Evolutionary conservation across 179 eudicot genomes (phyloP).

Genomic region (Pouteria campechiana): DNA sequence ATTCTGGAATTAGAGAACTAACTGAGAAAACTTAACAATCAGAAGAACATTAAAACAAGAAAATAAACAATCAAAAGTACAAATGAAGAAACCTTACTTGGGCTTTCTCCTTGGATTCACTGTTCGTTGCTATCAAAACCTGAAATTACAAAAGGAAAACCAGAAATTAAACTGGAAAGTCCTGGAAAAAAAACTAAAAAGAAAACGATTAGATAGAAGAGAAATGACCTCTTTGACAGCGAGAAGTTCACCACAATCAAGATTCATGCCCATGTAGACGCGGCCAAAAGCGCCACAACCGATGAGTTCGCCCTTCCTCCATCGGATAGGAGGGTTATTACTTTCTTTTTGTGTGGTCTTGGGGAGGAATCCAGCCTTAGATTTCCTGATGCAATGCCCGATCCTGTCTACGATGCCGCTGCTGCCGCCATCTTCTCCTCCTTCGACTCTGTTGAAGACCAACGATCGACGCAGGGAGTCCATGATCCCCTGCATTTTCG

Average conservation of each 20-base stretch:
- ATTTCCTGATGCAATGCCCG: conserved; percentile 55
- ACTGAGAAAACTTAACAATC: no score
- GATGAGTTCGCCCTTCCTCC: conserved; percentile 80
- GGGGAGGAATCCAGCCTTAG: conserved; percentile 40
- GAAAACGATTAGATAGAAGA: background rate
- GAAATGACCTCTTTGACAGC: conserved; percentile 67
- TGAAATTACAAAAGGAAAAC: conserved; percentile 8
- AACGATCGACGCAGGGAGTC: conserved; percentile 76
- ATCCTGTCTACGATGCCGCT: conserved; percentile 43
- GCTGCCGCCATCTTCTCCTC: conserved; percentile 8
- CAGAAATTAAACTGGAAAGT: conserved; percentile 6
- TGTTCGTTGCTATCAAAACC: conserved; percentile 55
- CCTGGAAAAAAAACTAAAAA: background rate
- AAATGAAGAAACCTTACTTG: conserved; percentile 27
- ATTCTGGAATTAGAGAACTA: no score
- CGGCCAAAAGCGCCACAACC: conserved; percentile 81
- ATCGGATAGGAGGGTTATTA: conserved; percentile 37
- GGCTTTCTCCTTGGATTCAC: conserved; percentile 62
- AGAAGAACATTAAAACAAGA: no score
- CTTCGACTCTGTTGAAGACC: conserved; percentile 36
- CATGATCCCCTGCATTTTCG: conserved; percentile 54
- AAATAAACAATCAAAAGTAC: no score
- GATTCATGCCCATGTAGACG: conserved; percentile 89
- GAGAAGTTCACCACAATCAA: conserved; percentile 77
- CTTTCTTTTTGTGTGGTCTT: conserved; percentile 23